Evolutionary conservation across 352 stramenopile species (phyloP), one percentile per base, ranked within the genome.

Genomic region (Bremia lactucae): DNA sequence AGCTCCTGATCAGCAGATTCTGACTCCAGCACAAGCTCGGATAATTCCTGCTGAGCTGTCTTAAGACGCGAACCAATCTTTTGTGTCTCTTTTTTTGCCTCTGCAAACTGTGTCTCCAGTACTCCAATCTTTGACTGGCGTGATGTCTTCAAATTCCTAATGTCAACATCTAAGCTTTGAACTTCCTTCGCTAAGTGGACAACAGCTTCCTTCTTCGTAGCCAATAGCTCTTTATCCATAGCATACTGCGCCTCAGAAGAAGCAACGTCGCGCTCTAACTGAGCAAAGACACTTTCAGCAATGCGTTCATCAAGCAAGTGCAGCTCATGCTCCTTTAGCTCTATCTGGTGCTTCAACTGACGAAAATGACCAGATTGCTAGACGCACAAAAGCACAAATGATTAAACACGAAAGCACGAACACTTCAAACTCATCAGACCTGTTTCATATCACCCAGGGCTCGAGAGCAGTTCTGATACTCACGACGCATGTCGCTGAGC

Each of bases 271-370:
- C 76, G 62, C 42, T 94, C 76, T 11, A 91, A 55, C 41, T 90
- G 79, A 2, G 76, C 78, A 45, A 84, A 83, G 3, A 73, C 72
- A 43, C 76, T 94, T 19, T 68, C 76, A 20, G 73, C 65, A 35
- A 94, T 90, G 29, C 80, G 78, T 31, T 87, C 76, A 11, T 87
- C 73, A 3, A 94, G 60, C 46, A 94, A 53, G 21, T 53, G 52
- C 37, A 88, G 49, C 21, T 94, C 77, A 40, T 94, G 81, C 35
- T 87, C 64, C 45, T 94, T 94, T 16, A 94, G 52, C 24, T 91
- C 78, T 37, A 91, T 63, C 33, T 89, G 71, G 34, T 89, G 71
- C 20, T 68, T 80, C 15, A 90, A 42, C 15, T 81, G 71, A 22
- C 70, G 72, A 46, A 86, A 94, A 11, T 76, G 61, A 11, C 76